Base-by-base conservation (phyloP, 2,329 filamentous ascomycete species). In the Annulohypoxylon truncatum region DNA sequence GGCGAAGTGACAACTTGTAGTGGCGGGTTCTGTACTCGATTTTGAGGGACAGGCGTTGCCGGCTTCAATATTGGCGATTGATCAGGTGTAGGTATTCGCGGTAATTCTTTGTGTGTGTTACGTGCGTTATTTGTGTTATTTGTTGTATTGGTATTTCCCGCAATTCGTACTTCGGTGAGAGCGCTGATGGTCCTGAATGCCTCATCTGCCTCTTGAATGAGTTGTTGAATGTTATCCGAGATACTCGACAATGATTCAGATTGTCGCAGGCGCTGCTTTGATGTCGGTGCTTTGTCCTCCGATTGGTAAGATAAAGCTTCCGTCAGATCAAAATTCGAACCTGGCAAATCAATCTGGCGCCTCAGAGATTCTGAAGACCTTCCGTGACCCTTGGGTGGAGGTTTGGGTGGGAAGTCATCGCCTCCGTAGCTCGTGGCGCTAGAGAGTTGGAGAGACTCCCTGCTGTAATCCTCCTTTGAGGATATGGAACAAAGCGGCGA, bases 191-290 rank as follows among this genome's bases (percentile, higher is more conserved):
- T 79, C 72, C 80, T 79, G 74, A 86, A 86, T 26, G 84, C 83
- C 61, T 82, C 79, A 64, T 87, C 83, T 3, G 83, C 81, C 70
- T 86, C 81, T 65, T 78, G 76, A 48, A 85, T 83, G 66, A 87
- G 78, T 66, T 82, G 77, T 55, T 82, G 78, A 2, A 84, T 76
- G 61, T 79, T 79, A 38, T 80, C 76, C 10, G 77, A 78, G 69
- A 78, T 33, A 68, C 69, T 65, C 8, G 66, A 66, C 20, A 64
- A 57, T 31, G 65, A 67, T 51, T 48, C 66, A 31, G 51, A 69
- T 28, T 53, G 55, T 35, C 24, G 51, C 51, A 58, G 15, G 3
- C 44, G 60, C 22, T 63, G 66, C 15, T 67, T 67, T 58, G 70
- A 61, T 2, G 40, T 40, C 18, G 51, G 50, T 48, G 67, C 68